Conservation (phyloP, 2,329 filamentous ascomycete species). For the Diaporthe batatas region DNA sequence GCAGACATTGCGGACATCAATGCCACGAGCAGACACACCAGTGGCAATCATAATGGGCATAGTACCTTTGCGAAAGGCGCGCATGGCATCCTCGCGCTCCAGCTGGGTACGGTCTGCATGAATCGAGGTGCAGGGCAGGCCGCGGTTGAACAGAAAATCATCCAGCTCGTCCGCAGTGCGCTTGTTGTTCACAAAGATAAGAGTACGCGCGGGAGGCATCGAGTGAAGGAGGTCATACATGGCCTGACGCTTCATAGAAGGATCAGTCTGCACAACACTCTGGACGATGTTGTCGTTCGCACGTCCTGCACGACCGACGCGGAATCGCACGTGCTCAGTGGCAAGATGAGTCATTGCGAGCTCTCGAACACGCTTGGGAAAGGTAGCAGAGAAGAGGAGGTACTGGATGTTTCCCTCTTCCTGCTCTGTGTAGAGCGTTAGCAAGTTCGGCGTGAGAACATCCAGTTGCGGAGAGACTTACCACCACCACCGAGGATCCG, state of each 20-base stretch:
- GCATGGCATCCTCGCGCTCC: slow-evolving; percentile 93
- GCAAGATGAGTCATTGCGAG: slow-evolving; percentile 83
- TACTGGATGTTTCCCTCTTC: slow-evolving; percentile 78
- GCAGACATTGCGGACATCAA: slow-evolving; percentile 88
- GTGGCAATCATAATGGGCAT: slow-evolving; percentile 88
- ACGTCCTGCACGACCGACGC: slow-evolving; percentile 88
- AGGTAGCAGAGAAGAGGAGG: slow-evolving; percentile 95
- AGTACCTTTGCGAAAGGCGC: slow-evolving; percentile 81
- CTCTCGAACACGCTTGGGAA: slow-evolving; percentile 82
- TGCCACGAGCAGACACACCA: slow-evolving; percentile 86
- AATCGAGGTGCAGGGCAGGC: slow-evolving; percentile 87
- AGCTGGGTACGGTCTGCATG: slow-evolving; percentile 88
- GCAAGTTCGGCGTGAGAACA: slow-evolving; percentile 45
- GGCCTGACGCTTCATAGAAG: slow-evolving; percentile 75
- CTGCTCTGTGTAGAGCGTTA: slow-evolving; percentile 67
- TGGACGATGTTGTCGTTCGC: slow-evolving; percentile 88
- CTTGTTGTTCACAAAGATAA: slow-evolving; percentile 92
- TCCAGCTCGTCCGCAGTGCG: slow-evolving; percentile 84
- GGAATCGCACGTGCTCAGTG: slow-evolving; percentile 81
- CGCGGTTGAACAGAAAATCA: slow-evolving; percentile 85
- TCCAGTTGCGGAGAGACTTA: slow-evolving; percentile 60
- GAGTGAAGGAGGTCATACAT: slow-evolving; percentile 80
- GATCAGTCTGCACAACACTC: slow-evolving; percentile 76
- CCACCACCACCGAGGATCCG: slow-evolving; percentile 85
- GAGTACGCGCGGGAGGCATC: slow-evolving; percentile 79